Evolutionary conservation across 192 early-diverging fungal genomes (phyloP).

Genomic region (Podila epicladia): DNA sequence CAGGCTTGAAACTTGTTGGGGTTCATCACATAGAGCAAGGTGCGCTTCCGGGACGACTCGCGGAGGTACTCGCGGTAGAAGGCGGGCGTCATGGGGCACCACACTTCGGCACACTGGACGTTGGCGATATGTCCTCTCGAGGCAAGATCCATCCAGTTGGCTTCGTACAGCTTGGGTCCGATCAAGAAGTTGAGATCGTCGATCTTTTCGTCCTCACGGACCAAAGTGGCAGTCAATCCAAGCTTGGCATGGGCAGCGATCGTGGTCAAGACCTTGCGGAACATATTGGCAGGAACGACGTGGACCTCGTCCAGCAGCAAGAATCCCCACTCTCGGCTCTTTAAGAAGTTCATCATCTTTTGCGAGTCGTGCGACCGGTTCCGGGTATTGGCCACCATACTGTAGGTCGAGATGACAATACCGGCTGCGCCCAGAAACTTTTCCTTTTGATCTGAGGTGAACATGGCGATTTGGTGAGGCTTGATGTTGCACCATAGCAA

Average conservation of each 20-base stretch:
- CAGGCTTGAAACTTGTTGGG: slow-evolving; percentile 98
- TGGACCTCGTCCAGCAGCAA: slow-evolving; percentile 98
- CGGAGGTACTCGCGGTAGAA: slow-evolving; percentile 95
- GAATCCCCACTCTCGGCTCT: slow-evolving; percentile 95
- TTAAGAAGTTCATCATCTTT: slow-evolving; percentile 96
- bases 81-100: slow-evolving; percentile 97
- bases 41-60: slow-evolving; percentile 82
- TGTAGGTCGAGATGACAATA: slow-evolving; percentile 96
- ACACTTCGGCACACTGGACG: slow-evolving; percentile 98
- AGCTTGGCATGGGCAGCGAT: slow-evolving; percentile 96
- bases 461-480: slow-evolving; percentile 92
- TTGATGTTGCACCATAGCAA: slow-evolving; percentile 93
- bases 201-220: slow-evolving; percentile 99
- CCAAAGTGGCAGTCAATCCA: slow-evolving; percentile 97
- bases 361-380: slow-evolving; percentile 94
- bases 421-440: slow-evolving; percentile 89
- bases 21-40: slow-evolving; percentile 94
- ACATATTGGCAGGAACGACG: slow-evolving; percentile 97
- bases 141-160: slow-evolving; percentile 99
- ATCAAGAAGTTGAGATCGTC: slow-evolving; percentile 97
- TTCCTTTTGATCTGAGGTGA: slow-evolving; percentile 94
- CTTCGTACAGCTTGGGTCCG: slow-evolving; percentile 99
- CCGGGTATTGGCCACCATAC: slow-evolving; percentile 94
- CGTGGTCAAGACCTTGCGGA: slow-evolving; percentile 90
- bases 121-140: slow-evolving; percentile 97